Percentiles rank a stretch among this genome's conserved stretches.
Conservation (phyloP, 805 yeast species). For the Candida pseudoglaebosa region DNA sequence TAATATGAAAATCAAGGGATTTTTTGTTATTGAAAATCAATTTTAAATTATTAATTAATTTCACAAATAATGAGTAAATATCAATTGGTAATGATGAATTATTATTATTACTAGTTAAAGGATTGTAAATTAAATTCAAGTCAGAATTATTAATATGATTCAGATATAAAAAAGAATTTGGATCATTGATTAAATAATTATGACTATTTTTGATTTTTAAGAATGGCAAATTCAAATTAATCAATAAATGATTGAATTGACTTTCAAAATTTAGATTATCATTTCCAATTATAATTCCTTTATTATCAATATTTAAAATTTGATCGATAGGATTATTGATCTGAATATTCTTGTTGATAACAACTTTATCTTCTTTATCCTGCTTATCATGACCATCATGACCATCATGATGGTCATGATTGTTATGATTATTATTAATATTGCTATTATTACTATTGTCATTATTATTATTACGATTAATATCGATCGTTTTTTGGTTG, state of each 20-base stretch:
- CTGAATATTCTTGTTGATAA: conserved; percentile 13
- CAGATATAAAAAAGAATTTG: conserved; percentile 34
- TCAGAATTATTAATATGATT: too few species aligned
- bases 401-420: too few species aligned
- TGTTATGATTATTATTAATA: conserved; percentile 12
- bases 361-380: conserved; percentile 7
- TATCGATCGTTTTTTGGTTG: conserved; percentile 17
- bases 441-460: not conserved
- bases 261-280: conserved; percentile 44
- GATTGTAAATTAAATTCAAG: conserved; percentile 39
- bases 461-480: too few species aligned
- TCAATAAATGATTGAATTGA: conserved; percentile 41
- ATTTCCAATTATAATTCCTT: conserved; percentile 43
- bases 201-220: conserved; percentile 43
- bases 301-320: conserved; percentile 39
- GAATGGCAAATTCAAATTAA: conserved; percentile 40
- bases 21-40: conserved; percentile 33
- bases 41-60: conserved; percentile 41
- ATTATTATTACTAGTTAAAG: conserved; percentile 27
- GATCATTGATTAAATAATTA: conserved; percentile 38
- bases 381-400: not conserved
- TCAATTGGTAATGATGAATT: conserved; percentile 30
- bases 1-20: conserved; percentile 45
- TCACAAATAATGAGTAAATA: conserved; percentile 41
- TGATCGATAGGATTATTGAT: conserved; percentile 44